Evolutionary conservation across 257 asterid species (phyloP), one percentile per base, ranked within the genome.

Genomic region (Nicotiana benthamiana): DNA sequence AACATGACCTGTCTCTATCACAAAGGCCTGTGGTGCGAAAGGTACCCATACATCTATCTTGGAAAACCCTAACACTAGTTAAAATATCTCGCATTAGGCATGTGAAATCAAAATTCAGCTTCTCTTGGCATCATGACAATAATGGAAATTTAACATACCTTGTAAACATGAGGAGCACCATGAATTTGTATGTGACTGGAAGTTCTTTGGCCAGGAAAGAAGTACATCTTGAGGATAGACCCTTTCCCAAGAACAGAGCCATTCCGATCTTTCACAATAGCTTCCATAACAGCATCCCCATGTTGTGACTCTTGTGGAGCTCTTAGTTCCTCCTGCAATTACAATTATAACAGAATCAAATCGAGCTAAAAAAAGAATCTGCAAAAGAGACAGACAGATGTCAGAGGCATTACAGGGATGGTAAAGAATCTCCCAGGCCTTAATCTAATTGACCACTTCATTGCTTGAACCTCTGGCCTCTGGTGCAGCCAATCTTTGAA

Each of bases 261-360:
- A 89, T 86, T 92, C 61, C 99, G 99, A 85, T 92, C 96, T 85
- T 92, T 91, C 83, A 95, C 97, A 87, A 93, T 91, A 82, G 99
- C 97, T 87, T 95, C 99, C 99, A 95, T 95, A 79, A 95, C 99
- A 79, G 99, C 99, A 88, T 95, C 99, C 66, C 99, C 99, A 82
- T 95, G 99, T 85, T 95, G 98, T 88, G 97, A 93, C 85, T 95
- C 99, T 80, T 92, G 93, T 30, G 98, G 97, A 83, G 96, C 94
- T 90, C 99, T 90, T 86, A 95, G 82, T 83, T 93, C 97, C 89
- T 95, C 99, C 99, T 95, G 93, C 76, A 86, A 72, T 84, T 59
- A 80, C 68, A 87, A 86, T 67, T 68, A 81, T 61, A 81, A 82
- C 40, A 83, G 64, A 85, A 85, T 84, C 81, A 91, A 85, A 82